These are phyloP conservation scores for Trametopsis cervina DNA, from an alignment of 768 basidiomycete genomes.

Conservation along the genomic window DNA sequence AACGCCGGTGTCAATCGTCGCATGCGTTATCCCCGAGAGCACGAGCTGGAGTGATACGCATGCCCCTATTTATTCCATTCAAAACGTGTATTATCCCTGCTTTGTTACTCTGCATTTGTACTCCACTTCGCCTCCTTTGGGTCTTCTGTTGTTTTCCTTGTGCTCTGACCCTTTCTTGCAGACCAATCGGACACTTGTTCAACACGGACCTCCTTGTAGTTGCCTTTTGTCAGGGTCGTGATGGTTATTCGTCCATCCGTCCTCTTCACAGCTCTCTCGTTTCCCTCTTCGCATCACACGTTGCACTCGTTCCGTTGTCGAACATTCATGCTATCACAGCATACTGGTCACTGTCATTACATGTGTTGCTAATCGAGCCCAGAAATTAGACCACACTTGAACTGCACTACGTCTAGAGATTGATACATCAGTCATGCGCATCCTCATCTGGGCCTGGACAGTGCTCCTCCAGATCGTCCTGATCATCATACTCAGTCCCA, in stretches of 20 bases:
- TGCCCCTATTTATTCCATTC: background rate
- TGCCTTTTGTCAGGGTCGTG: background rate
- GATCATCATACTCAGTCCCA: slow-evolving; percentile 62
- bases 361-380: background rate
- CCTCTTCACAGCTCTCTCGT: background rate
- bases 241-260: background rate
- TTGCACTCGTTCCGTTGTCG: background rate
- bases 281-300: background rate
- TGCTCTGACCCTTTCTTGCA: background rate
- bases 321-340: background rate
- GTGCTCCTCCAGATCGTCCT: slow-evolving; percentile 49
- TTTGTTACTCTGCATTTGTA: background rate
- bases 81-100: background rate
- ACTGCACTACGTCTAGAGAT: no score
- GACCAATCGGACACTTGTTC: background rate
- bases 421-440: slow-evolving; percentile 71
- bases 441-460: slow-evolving; percentile 79
- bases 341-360: background rate
- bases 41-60: background rate
- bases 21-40: background rate
- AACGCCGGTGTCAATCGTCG: background rate
- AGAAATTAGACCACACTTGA: no score
- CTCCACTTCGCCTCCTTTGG: background rate
- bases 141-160: background rate
- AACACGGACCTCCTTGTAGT: background rate